Percentiles rank a stretch among this genome's conserved stretches.
Evolutionary conservation across 1,284 basidiomycete species (phyloP).

Genomic region (Moesziomyces parantarcticus): DNA sequence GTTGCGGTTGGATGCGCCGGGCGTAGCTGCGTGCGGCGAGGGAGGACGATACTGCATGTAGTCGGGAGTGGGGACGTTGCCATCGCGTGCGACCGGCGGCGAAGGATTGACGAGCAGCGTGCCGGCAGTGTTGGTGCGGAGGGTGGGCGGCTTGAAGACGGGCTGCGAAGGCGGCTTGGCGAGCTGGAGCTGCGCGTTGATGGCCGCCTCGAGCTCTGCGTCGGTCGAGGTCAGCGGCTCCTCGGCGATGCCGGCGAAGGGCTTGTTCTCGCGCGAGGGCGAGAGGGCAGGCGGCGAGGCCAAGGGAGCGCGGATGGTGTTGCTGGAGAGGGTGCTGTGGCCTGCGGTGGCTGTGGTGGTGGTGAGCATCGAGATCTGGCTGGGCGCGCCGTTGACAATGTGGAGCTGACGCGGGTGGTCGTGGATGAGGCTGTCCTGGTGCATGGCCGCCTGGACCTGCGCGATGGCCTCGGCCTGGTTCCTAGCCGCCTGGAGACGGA

Average conservation of each 20-base stretch:
- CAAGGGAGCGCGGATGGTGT: slow-evolving; percentile 17
- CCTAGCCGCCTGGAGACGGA: slow-evolving; percentile 73
- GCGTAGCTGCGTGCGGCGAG: slow-evolving; percentile 21
- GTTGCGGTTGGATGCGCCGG: slow-evolving; percentile 31
- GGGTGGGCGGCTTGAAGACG: slow-evolving; percentile 29
- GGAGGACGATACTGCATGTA: slow-evolving; percentile 52
- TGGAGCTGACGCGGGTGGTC: slow-evolving; percentile 55
- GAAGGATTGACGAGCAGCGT: slow-evolving; percentile 54
- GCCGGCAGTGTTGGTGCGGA: slow-evolving; percentile 57
- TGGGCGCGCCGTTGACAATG: slow-evolving; percentile 59
- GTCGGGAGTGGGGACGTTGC: slow-evolving; percentile 30
- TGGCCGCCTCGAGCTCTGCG: slow-evolving; percentile 32
- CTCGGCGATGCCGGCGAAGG: slow-evolving; percentile 48
- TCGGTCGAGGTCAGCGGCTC: slow-evolving; percentile 26
- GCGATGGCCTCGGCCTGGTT: slow-evolving; percentile 85
- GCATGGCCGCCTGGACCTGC: slow-evolving; percentile 72
- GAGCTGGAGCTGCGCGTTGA: slow-evolving; percentile 30
- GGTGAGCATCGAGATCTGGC: slow-evolving; percentile 48
- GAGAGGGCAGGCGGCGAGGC: slow-evolving; percentile 13
- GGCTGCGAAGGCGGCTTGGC: slow-evolving; percentile 15
- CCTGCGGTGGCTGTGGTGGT: slow-evolving; percentile 53
- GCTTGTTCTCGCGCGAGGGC: slow-evolving; percentile 20
- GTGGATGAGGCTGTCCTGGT: slow-evolving; percentile 71
- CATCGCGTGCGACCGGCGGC: slow-evolving; percentile 31
- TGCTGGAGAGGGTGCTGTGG: slow-evolving; percentile 47